Evolutionary conservation across 768 basidiomycete species (phyloP).

Genomic region (Suillus subalutaceus): DNA sequence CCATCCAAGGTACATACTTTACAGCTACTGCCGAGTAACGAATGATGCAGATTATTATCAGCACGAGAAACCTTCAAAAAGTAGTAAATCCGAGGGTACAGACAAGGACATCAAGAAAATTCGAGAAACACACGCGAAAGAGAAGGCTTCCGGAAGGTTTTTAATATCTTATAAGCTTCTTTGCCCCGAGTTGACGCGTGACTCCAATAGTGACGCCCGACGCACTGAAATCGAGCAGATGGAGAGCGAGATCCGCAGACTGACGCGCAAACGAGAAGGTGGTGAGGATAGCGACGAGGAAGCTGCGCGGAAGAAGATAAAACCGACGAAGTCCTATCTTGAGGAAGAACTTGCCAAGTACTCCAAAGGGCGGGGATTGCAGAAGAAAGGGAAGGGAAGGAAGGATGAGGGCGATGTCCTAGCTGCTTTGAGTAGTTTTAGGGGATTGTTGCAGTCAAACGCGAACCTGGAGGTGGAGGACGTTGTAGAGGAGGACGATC

Average conservation of each 20-base stretch:
- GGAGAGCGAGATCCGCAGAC: slow-evolving; percentile 85
- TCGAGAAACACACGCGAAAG: slow-evolving; percentile 73
- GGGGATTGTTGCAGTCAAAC: slow-evolving; percentile 64
- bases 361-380: slow-evolving; percentile 60
- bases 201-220: slow-evolving; percentile 53
- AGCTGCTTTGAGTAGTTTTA: slow-evolving; percentile 68
- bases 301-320: slow-evolving; percentile 55
- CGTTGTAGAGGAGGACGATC: slow-evolving; percentile 21
- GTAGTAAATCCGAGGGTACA: slow-evolving; percentile 40
- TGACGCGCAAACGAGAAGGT: slow-evolving; percentile 61
- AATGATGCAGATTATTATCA: not conserved
- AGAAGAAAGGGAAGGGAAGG: slow-evolving; percentile 57
- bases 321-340: slow-evolving; percentile 66
- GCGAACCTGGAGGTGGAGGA: slow-evolving; percentile 31
- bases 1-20: slow-evolving; percentile 22
- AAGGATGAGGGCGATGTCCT: slow-evolving; percentile 77
- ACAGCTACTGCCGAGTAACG: not conserved
- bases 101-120: slow-evolving; percentile 66
- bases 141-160: slow-evolving; percentile 67
- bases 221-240: slow-evolving; percentile 82
- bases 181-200: slow-evolving; percentile 7
- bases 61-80: slow-evolving; percentile 34
- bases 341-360: slow-evolving; percentile 86
- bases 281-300: slow-evolving; percentile 68
- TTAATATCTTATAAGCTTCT: slow-evolving; percentile 19